Percentiles rank a stretch among this genome's conserved stretches.
These are phyloP conservation scores for Aureobasidium uvarum DNA, from an alignment of 2,329 filamentous ascomycete species.

Conservation along the genomic window DNA sequence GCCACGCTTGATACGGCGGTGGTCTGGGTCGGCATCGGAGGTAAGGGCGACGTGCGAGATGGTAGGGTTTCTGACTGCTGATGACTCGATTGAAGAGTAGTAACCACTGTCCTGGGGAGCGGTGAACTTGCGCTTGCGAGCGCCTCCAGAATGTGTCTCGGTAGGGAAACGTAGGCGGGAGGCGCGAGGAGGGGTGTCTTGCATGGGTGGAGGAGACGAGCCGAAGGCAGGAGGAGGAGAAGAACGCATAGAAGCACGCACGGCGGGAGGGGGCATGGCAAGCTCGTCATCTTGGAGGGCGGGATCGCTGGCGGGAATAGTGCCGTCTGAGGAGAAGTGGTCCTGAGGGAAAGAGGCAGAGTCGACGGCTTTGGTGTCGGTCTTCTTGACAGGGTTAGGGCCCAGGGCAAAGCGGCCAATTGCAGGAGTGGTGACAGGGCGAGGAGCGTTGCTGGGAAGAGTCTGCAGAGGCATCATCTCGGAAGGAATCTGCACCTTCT, in stretches of 20 bases:
- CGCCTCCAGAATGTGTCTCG: slow-evolving; percentile 61
- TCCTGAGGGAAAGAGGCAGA: slow-evolving; percentile 53
- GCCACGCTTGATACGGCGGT: slow-evolving; percentile 71
- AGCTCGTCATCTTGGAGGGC: slow-evolving; percentile 50
- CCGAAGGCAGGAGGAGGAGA: slow-evolving; percentile 73
- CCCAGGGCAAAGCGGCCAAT: slow-evolving; percentile 40
- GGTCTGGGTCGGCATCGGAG: slow-evolving; percentile 63
- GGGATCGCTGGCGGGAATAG: slow-evolving; percentile 53
- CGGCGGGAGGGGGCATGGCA: slow-evolving; percentile 44
- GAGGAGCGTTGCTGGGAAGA: slow-evolving; percentile 30
- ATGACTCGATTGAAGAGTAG: slow-evolving; percentile 93
- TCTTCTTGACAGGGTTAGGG: slow-evolving; percentile 34
- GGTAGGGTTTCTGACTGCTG: slow-evolving; percentile 66
- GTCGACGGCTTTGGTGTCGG: slow-evolving; percentile 47
- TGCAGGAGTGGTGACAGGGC: slow-evolving; percentile 43
- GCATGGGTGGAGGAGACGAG: slow-evolving; percentile 90
- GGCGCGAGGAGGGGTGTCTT: slow-evolving; percentile 73
- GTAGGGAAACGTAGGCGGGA: slow-evolving; percentile 53
- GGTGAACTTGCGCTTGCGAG: slow-evolving; percentile 72
- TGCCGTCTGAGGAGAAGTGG: slow-evolving; percentile 53
- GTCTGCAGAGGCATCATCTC: slow-evolving; percentile 36
- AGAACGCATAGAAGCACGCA: slow-evolving; percentile 53
- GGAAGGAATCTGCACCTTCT: slow-evolving; percentile 57
- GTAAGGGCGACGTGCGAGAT: slow-evolving; percentile 62
- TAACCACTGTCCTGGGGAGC: slow-evolving; percentile 94